Percentiles rank a stretch among this genome's conserved stretches.
phyloP scores from a whole-genome alignment of 441 rosid genomes.

The Populus hybrid region DNA sequence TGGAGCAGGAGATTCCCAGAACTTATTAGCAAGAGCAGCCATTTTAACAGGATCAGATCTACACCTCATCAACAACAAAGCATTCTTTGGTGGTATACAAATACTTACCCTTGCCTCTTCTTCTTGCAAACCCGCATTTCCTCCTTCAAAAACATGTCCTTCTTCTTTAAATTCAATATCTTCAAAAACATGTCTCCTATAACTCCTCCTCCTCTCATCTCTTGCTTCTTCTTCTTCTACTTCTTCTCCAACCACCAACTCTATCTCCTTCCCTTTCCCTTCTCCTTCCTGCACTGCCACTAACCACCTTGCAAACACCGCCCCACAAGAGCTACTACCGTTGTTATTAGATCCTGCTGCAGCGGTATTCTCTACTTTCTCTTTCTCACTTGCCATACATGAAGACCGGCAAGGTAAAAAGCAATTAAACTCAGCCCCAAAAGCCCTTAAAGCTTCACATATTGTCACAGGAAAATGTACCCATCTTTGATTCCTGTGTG shows the following conservation, averaged over 20 bases:
- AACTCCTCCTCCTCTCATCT: slow-evolving; percentile 39
- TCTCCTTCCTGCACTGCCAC: slow-evolving; percentile 64
- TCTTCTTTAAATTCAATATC: slow-evolving; percentile 56
- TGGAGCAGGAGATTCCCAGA: slow-evolving; percentile 45
- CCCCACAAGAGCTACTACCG: slow-evolving; percentile 40
- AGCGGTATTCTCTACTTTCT: slow-evolving; percentile 36
- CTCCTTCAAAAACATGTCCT: slow-evolving; percentile 20
- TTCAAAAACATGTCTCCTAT: slow-evolving; percentile 72
- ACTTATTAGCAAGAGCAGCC: slow-evolving; percentile 75
- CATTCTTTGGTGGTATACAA: slow-evolving; percentile 84
- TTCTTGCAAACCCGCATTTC: slow-evolving; percentile 29
- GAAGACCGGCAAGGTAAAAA: slow-evolving; percentile 44
- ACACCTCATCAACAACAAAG: slow-evolving; percentile 83
- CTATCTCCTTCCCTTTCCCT: slow-evolving; percentile 54
- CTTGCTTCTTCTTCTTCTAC: slow-evolving; percentile 32
- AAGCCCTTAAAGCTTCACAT: slow-evolving; percentile 73
- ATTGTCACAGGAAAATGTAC: slow-evolving; percentile 76
- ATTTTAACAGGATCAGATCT: slow-evolving; percentile 94
- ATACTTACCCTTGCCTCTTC: slow-evolving; percentile 53
- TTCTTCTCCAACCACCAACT: slow-evolving; percentile 64
- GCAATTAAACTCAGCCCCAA: slow-evolving; percentile 83
- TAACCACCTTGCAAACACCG: slow-evolving; percentile 63
- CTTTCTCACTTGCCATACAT: slow-evolving; percentile 29
- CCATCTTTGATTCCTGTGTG: slow-evolving; percentile 64
- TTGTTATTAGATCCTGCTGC: slow-evolving; percentile 10